phyloP scores from a whole-genome alignment of 2,329 filamentous ascomycete species.

The Westerdykella ornata region DNA sequence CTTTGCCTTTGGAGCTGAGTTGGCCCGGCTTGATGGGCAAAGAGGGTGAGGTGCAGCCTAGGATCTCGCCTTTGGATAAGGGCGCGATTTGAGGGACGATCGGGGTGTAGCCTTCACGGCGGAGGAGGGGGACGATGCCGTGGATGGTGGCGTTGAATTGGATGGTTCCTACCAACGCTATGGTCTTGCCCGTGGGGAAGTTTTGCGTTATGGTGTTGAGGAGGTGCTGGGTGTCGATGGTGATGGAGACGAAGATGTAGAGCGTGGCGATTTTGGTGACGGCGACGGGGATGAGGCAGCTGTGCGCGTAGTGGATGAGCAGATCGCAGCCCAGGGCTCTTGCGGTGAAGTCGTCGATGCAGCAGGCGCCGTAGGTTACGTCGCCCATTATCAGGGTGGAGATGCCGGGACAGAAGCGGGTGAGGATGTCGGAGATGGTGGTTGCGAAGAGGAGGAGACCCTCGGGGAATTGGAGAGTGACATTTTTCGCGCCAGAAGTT shows the following conservation, averaged over 20 bases:
- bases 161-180: conserved; percentile 93
- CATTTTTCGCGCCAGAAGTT: conserved; percentile 66
- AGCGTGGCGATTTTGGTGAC: conserved; percentile 95
- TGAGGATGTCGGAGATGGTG: conserved; percentile 93
- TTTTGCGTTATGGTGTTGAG: conserved; percentile 82
- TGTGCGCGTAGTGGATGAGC: conserved; percentile 94
- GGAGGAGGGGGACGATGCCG: conserved; percentile 68
- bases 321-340: conserved; percentile 89
- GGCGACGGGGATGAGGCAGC: conserved; percentile 90
- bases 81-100: conserved; percentile 89
- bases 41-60: conserved; percentile 87
- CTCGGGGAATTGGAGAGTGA: conserved; percentile 96
- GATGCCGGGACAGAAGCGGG: conserved; percentile 83
- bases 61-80: conserved; percentile 86
- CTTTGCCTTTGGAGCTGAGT: conserved; percentile 43
- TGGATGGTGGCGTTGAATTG: conserved; percentile 98
- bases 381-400: conserved; percentile 98
- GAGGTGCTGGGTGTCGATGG: conserved; percentile 84
- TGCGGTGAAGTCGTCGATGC: conserved; percentile 97
- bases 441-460: conserved; percentile 92
- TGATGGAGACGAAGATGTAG: conserved; percentile 97
- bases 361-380: conserved; percentile 97
- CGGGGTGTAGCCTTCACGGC: conserved; percentile 76
- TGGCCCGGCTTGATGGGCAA: conserved; percentile 31
- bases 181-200: conserved; percentile 74